Base-by-base conservation (phyloP, 352 stramenopile species). In the Pythium diclinum region DNA sequence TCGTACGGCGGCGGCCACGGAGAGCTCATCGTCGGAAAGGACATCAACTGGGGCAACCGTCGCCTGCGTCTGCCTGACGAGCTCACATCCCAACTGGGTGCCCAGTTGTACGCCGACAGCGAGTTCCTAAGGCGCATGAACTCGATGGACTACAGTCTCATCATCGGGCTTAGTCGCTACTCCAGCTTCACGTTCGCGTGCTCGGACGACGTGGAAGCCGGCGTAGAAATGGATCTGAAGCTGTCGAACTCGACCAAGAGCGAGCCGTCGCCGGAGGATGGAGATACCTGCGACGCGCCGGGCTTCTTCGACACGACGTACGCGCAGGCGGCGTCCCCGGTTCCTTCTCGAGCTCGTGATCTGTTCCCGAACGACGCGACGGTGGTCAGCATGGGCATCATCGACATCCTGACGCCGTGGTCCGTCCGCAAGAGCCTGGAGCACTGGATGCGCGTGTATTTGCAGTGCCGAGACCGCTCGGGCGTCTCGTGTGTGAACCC, bases 71-170 rank as follows among this genome's bases (percentile, higher is more conserved):
- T 96, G 32, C 80, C 80, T 16, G 63, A 75, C 17, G 86, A 92
- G n/a, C 63, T 92, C 2, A 81, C 84, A 1, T 69, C 92, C 11
- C 80, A 91, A 47, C 69, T 96, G 0, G 85, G 83, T 6, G 84
- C 71, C 28, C 94, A 98, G 62, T 61, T 99, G 14, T 85, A 91
- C 51, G 85, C 78, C 3, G 96, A 99, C 68, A 97, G 85, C 30
- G 77, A 96, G 63, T 99, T 98, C 59, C 72, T 99, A 51, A 79
- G 91, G 48, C 82, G 85, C 38, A 98, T 98, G 80, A 97, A 97
- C 69, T 98, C 96, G 68, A 98, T 99, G 89, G 96, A 99, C 72
- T 99, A 99, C 74, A 98, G 89, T 58, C 83, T 99, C 64, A 79
- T 98, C 56, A 96, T 99, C 71, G 96, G 94, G 17, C 74, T 98